Percentiles rank a stretch among this genome's conserved stretches.
Conservation (phyloP, 768 basidiomycete species). For the Auriscalpium vulgare region DNA sequence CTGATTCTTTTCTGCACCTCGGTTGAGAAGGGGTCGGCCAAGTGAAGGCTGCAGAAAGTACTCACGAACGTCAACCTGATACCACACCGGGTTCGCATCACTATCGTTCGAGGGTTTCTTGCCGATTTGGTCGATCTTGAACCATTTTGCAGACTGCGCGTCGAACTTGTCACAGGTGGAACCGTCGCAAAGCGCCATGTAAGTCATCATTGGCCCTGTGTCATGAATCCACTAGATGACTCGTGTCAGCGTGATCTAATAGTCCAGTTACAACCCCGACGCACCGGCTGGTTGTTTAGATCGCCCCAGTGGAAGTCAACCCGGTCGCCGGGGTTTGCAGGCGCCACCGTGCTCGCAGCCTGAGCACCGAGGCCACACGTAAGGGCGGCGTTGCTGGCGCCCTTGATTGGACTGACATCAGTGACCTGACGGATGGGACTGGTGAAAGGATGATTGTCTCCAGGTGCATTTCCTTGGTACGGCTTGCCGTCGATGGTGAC, state of each 20-base stretch:
- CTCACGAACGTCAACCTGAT: constrained; percentile 23
- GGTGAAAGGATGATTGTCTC: background rate
- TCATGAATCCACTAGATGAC: constrained; percentile 41
- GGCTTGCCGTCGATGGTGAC: constrained; percentile 10
- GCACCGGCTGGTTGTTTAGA: constrained; percentile 18
- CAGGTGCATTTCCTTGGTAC: constrained; percentile 11
- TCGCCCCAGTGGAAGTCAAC: constrained; percentile 46
- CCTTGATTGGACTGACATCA: constrained; percentile 38
- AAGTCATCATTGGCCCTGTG: constrained; percentile 66
- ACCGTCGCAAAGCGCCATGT: constrained; percentile 55
- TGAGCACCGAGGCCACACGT: constrained; percentile 53
- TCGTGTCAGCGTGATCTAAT: too few species aligned
- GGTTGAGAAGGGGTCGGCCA: background rate
- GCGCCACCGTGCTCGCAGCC: constrained; percentile 37
- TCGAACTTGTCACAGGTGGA: constrained; percentile 55
- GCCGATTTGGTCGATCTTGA: constrained; percentile 43
- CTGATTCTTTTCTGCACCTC: constrained; percentile 17
- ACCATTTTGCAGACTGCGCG: constrained; percentile 55
- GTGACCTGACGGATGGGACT: constrained; percentile 32
- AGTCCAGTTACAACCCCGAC: too few species aligned
- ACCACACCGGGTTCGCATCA: constrained; percentile 18
- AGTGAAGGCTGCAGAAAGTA: background rate
- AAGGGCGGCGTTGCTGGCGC: constrained; percentile 39
- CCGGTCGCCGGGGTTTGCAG: constrained; percentile 48
- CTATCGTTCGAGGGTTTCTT: constrained; percentile 1